These are phyloP conservation scores for Umbelopsis ramanniana DNA, from an alignment of 192 early-diverging fungal genomes.

Conservation along the genomic window DNA sequence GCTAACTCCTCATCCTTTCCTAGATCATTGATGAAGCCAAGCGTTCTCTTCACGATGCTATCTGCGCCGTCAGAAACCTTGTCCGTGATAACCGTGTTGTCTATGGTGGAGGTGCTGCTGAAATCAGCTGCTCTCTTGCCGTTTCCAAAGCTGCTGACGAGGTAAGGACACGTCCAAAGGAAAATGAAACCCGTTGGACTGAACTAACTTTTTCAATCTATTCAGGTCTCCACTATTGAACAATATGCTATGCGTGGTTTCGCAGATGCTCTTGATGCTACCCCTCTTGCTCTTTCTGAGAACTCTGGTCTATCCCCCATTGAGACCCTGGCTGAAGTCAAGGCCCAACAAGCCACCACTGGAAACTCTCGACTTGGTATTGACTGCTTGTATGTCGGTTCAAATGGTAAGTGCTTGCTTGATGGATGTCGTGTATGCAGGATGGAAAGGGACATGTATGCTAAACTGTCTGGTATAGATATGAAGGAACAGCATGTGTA, in stretches of 20 bases:
- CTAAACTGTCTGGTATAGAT: conserved; percentile 52
- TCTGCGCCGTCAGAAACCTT: conserved; percentile 98
- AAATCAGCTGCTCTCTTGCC: conserved; percentile 94
- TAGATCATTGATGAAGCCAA: conserved; percentile 98
- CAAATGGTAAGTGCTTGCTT: conserved; percentile 62
- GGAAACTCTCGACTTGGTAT: conserved; percentile 90
- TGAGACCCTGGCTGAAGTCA: conserved; percentile 94
- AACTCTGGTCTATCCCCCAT: conserved; percentile 98
- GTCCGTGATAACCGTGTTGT: conserved; percentile 97
- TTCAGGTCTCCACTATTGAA: conserved; percentile 83
- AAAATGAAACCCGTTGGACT: not conserved
- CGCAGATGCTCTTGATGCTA: conserved; percentile 93
- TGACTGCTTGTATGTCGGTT: conserved; percentile 92
- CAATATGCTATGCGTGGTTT: conserved; percentile 99
- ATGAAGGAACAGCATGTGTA: conserved; percentile 99
- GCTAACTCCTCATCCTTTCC: not conserved
- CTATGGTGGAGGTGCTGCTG: conserved; percentile 98
- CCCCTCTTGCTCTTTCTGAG: conserved; percentile 89
- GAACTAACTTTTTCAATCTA: conserved; percentile 23
- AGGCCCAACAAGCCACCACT: conserved; percentile 90
- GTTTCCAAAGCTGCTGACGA: conserved; percentile 90
- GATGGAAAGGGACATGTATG: conserved; percentile 17
- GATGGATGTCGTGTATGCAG: conserved; percentile 25
- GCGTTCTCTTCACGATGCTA: conserved; percentile 96
- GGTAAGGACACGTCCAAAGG: conserved; percentile 24